Conservation (phyloP, 176 grass and related monocot species). For the Raddia distichophylla region DNA sequence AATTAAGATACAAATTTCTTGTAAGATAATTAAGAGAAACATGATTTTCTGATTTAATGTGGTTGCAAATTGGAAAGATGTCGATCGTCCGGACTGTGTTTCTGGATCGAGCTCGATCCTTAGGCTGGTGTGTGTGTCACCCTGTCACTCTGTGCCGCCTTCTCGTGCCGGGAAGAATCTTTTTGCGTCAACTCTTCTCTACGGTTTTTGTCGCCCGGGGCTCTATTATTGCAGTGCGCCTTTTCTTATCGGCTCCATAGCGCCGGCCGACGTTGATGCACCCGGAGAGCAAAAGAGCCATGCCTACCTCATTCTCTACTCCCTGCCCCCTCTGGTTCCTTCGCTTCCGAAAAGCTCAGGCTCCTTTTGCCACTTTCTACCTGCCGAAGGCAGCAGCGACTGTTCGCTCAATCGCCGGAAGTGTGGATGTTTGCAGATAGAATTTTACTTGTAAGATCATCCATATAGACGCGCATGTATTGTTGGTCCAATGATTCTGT, state of each 20-base stretch:
- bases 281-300: not conserved
- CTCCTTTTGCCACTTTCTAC: not conserved
- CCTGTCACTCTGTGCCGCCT: not conserved
- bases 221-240: not conserved
- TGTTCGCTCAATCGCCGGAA: not conserved
- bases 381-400: not conserved
- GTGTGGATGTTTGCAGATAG: not conserved
- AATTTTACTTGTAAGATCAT: too few species aligned
- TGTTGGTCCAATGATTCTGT: too few species aligned
- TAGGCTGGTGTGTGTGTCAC: not conserved
- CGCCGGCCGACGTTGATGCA: not conserved
- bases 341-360: not conserved
- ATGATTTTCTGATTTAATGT: not conserved
- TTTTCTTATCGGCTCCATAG: not conserved
- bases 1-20: not conserved
- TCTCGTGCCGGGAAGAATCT: not conserved
- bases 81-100: not conserved
- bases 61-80: not conserved
- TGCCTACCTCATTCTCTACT: not conserved
- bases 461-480: too few species aligned
- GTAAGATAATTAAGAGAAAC: not conserved
- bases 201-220: not conserved
- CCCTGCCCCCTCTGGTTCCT: not conserved
- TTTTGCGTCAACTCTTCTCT: not conserved
- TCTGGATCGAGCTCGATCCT: conserved; percentile 4